Base-by-base conservation (phyloP, 2,329 filamentous ascomycete genomes). In the Exutisphaerella laricina region DNA sequence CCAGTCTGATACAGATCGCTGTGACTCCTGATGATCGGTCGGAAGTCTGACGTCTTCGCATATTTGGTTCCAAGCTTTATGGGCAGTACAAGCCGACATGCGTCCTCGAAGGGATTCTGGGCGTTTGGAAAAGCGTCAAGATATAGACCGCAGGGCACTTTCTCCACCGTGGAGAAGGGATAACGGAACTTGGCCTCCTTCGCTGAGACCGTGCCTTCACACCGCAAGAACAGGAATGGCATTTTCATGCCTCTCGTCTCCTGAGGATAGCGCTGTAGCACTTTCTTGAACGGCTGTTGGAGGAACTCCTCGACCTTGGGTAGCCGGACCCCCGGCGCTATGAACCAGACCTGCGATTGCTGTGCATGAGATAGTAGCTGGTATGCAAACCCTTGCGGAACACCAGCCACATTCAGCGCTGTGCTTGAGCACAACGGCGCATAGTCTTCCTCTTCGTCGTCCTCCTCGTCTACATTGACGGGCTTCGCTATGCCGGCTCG, bases 51-150 rank as follows among this genome's bases (percentile, higher is more conserved):
- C 4, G 59, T 63, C 21, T 57, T 41, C 3, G 59, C 60, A 38
- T 60, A 60, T 35, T 58, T 57, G 14, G 46, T 54, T 10, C 58
- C 59, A 1, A 63, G 41, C 4, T 50, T 48, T 32, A 62, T 60
- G 2, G 60, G 60, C 16, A 63, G 39, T 0, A 62, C 58, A 14
- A 63, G 46, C 8, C 58, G 49, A 39, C 59, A 62, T 4, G 57
- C 58, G 40, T 63, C 60, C 25, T 63, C 59, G 43, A 62, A 62
- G 4, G 60, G 58, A 26, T 62, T 62, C 25, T 58, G 53, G 2
- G 57, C 58, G 29, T 59, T 59, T 3, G 57, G 57, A 36, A 61
- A 58, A 4, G 56, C 55, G 37, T 63, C 60, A 2, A 63, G 56
- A 33, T 63, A 63, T 2, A 63, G 48, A 5, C 60, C 60, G 42